phyloP scores from a whole-genome alignment of 2,329 filamentous ascomycete species.

The Cladosporium velox region DNA sequence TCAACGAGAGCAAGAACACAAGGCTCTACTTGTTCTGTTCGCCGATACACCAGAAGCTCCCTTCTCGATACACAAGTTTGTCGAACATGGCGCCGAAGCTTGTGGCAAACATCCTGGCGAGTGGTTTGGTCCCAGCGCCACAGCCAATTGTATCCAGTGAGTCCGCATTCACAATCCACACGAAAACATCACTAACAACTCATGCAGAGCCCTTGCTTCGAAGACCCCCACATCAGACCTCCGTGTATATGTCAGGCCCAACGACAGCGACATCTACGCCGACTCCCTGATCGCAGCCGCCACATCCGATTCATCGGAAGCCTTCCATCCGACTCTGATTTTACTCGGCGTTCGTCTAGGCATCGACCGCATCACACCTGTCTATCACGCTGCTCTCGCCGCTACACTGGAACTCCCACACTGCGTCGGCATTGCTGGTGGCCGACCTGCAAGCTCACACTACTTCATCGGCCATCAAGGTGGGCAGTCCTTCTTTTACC shows the following conservation, averaged over 20 bases:
- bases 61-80: constrained; percentile 94
- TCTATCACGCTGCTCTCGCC: constrained; percentile 94
- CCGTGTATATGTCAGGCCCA: constrained; percentile 84
- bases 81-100: constrained; percentile 78
- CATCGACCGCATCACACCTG: constrained; percentile 89
- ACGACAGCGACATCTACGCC: constrained; percentile 90
- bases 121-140: constrained; percentile 98
- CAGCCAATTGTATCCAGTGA: constrained; percentile 89
- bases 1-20: constrained; percentile 60
- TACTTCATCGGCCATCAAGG: constrained; percentile 75
- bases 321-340: constrained; percentile 83
- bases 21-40: constrained; percentile 74
- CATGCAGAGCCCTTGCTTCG: constrained; percentile 69
- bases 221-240: constrained; percentile 63
- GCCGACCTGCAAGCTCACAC: constrained; percentile 85
- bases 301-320: constrained; percentile 57
- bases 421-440: constrained; percentile 93
- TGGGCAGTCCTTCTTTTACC: constrained; percentile 77
- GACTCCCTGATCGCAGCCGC: constrained; percentile 82
- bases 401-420: constrained; percentile 82
- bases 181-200: constrained; percentile 24
- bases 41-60: constrained; percentile 83
- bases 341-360: constrained; percentile 86
- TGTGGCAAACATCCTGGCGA: constrained; percentile 95
- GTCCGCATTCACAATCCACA: constrained; percentile 36